These are phyloP conservation scores for Fusarium secorum DNA, from an alignment of 2,329 filamentous ascomycete genomes.

Conservation along the genomic window DNA sequence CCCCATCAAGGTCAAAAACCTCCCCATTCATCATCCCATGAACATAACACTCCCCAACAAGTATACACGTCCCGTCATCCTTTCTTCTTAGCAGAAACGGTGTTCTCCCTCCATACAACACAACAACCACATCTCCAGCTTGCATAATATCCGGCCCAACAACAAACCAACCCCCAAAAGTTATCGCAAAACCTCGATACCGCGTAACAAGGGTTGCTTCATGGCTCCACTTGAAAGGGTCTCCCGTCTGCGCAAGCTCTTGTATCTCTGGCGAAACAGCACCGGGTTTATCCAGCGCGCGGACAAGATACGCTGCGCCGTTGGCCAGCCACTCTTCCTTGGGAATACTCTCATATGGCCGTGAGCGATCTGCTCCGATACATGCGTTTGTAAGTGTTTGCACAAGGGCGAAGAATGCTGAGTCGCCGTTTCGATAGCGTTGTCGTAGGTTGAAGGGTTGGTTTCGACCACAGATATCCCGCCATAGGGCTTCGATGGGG, in stretches of 20 bases:
- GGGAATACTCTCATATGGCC: slow-evolving; percentile 38
- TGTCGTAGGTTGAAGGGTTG: slow-evolving; percentile 38
- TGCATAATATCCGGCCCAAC: slow-evolving; percentile 45
- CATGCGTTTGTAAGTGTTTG: slow-evolving; percentile 49
- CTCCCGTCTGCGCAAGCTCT: slow-evolving; percentile 39
- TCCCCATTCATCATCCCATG: slow-evolving; percentile 50
- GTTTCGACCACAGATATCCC: slow-evolving; percentile 36
- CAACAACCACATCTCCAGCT: slow-evolving; percentile 43
- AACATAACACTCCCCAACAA: slow-evolving; percentile 50
- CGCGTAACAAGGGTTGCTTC: slow-evolving; percentile 48
- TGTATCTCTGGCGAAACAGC: slow-evolving; percentile 36
- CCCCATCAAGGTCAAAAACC: slow-evolving; percentile 34
- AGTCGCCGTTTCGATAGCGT: slow-evolving; percentile 39
- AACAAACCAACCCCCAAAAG: slow-evolving; percentile 44
- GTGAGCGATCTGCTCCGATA: slow-evolving; percentile 41
- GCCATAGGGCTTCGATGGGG: slow-evolving; percentile 46
- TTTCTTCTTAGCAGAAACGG: slow-evolving; percentile 44
- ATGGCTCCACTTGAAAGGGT: slow-evolving; percentile 48
- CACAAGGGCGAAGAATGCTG: slow-evolving; percentile 46
- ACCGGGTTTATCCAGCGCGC: slow-evolving; percentile 16
- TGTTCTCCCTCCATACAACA: slow-evolving; percentile 46
- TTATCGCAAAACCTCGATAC: slow-evolving; percentile 46
- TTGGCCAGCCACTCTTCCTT: slow-evolving; percentile 43
- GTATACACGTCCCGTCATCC: slow-evolving; percentile 30
- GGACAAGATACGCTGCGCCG: slow-evolving; percentile 46